phyloP scores from a whole-genome alignment of 1,139 yeast species.

The Ogataea hybrid region DNA sequence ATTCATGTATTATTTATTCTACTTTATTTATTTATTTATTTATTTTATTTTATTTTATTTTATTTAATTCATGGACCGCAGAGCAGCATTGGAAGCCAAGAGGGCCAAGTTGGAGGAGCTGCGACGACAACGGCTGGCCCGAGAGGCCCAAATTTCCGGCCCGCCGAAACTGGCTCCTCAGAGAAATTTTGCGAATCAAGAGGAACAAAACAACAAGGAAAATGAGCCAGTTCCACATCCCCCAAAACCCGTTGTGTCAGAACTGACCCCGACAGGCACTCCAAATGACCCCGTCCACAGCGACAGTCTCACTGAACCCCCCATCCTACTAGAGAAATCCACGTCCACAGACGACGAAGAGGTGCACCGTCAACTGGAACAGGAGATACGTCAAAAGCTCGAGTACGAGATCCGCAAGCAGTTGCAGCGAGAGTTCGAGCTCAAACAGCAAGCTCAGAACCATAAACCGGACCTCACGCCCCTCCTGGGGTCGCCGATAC shows the following conservation, averaged over 20 bases:
- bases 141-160: slow-evolving; percentile 14
- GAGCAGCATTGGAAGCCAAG: slow-evolving; percentile 39
- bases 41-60: slow-evolving; percentile 4
- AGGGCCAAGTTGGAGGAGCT: slow-evolving; percentile 45
- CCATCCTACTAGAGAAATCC: slow-evolving; percentile 3
- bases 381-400: slow-evolving; percentile 13
- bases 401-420: slow-evolving; percentile 21
- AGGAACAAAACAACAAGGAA: background rate
- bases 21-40: background rate
- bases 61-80: too few relatives aligned
- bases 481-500: slow-evolving; percentile 1
- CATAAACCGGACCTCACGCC: background rate
- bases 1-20: slow-evolving; percentile 35
- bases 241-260: background rate
- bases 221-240: background rate
- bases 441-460: slow-evolving; percentile 5
- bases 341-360: slow-evolving; percentile 5
- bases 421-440: slow-evolving; percentile 19
- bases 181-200: too few relatives aligned
- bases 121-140: slow-evolving; percentile 32
- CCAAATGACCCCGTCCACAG: background rate
- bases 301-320: background rate
- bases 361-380: slow-evolving; percentile 10
- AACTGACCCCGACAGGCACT: background rate
- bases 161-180: too few relatives aligned